Base-by-base conservation (phyloP, 2,329 filamentous ascomycete genomes). In the Ceratocystis ficicola region DNA sequence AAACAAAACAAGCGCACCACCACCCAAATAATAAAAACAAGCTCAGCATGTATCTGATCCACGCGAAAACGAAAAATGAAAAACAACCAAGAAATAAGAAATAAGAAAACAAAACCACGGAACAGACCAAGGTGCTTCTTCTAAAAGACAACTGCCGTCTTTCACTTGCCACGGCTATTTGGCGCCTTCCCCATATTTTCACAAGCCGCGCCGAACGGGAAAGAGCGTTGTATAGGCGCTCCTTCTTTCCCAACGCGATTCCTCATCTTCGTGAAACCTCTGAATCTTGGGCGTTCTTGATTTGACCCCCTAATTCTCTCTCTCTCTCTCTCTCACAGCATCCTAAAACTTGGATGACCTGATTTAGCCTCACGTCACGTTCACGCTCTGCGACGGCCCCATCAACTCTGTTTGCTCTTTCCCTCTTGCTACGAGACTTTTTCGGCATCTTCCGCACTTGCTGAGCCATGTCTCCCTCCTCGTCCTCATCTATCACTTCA, bases 401-500 rank as follows among this genome's bases (percentile, higher is more conserved):
- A 15, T 41, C 10, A 41, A 41, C 36, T 41, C 36, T 41, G 36
- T 41, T 41, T 41, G 36, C 10, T 41, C 36, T 41, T 41, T 52
- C 48, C 7, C 22, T 57, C 59, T 62, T 28, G 1, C 61, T 5
- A 15, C 32, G 6, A 5, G 25, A 17, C 59, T 8, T 22, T 44
- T 8, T 10, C n/a, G 17, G 32, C 32, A 3, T 41, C 30, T 41
- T n/a, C n/a, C n/a, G n/a, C n/a, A n/a, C n/a, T n/a, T n/a, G n/a
- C n/a, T n/a, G n/a, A 17, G n/a, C 63, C 63, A 44, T 60, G 44
- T 32, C 63, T 46, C 63, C 44, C 3, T 36, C 62, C 12, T 10
- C 41, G 41, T 63, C 36, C 36, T 5, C 61, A n/a, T 63, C 61
- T 22, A 63, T 63, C 61, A 57, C 52, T 25, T 63, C 41, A 10